phyloP scores from a whole-genome alignment of 2,329 filamentous ascomycete species.

The Parastagonospora nodorum region DNA sequence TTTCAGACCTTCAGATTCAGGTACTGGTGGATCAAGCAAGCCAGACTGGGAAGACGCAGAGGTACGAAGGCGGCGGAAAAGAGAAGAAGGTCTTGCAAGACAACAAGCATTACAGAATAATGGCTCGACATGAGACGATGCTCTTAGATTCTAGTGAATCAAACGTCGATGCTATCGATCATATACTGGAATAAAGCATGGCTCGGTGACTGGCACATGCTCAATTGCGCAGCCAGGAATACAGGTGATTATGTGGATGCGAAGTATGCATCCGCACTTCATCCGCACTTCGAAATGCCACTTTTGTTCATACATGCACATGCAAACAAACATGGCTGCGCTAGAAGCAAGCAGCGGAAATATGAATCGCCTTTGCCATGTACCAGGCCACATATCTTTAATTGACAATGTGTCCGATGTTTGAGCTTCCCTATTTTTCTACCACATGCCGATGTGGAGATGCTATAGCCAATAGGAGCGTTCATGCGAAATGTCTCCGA shows the following conservation, averaged over 20 bases:
- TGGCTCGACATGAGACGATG: background rate
- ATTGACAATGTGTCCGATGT: background rate
- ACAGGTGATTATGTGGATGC: too few species aligned
- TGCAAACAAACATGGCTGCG: too few species aligned
- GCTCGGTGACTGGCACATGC: too few species aligned
- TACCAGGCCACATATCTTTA: too few species aligned
- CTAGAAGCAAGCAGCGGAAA: too few species aligned
- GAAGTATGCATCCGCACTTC: background rate
- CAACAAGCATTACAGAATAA: slow-evolving; percentile 46
- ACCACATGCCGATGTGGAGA: background rate
- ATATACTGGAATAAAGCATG: background rate
- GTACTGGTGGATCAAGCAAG: slow-evolving; percentile 7
- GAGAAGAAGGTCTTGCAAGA: slow-evolving; percentile 55
- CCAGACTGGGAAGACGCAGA: slow-evolving; percentile 50
- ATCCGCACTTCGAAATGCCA: background rate
- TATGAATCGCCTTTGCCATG: too few species aligned
- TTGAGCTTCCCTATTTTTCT: background rate
- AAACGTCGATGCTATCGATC: background rate
- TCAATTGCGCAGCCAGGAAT: too few species aligned
- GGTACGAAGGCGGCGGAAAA: slow-evolving; percentile 46
- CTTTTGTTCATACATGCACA: too few species aligned
- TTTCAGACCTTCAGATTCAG: slow-evolving; percentile 5
- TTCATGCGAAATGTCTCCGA: slow-evolving; percentile 2
- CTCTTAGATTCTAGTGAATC: too few species aligned
- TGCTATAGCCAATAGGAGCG: background rate